Percentiles rank a stretch among this genome's conserved stretches.
phyloP scores from a whole-genome alignment of 148 eudicot species.

The Chenopodium berlandieri region DNA sequence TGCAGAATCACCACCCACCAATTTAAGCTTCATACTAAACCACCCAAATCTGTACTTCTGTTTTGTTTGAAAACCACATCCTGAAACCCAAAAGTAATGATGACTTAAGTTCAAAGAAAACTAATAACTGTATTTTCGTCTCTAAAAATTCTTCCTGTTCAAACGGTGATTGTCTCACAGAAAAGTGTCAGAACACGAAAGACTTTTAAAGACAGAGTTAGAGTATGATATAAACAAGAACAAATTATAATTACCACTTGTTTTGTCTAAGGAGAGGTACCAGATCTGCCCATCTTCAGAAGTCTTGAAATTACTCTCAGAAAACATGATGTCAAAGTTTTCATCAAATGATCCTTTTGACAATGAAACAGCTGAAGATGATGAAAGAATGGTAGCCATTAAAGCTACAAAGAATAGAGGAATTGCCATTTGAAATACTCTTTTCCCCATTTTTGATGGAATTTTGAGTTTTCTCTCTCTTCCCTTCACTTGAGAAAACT shows the following conservation, averaged over 20 bases:
- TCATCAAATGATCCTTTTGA: conserved; percentile 50
- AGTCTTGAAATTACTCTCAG: conserved; percentile 68
- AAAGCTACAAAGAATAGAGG: conserved; percentile 29
- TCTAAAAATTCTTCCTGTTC: no score
- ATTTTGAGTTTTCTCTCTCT: background rate
- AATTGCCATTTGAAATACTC: conserved; percentile 29
- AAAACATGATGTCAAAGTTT: conserved; percentile 64
- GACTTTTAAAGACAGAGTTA: no score
- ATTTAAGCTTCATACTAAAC: conserved; percentile 93
- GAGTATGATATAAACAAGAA: background rate
- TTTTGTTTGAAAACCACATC: conserved; percentile 92
- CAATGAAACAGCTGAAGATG: conserved; percentile 39
- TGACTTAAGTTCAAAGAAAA: background rate
- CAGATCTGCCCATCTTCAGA: conserved; percentile 85
- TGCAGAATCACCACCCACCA: conserved; percentile 90
- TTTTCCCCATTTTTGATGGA: conserved; percentile 19
- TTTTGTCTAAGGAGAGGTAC: conserved; percentile 64
- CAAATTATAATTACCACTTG: conserved; percentile 51
- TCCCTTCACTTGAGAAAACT: background rate
- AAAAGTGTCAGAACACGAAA: no score
- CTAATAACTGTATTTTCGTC: no score
- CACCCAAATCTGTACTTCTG: conserved; percentile 92
- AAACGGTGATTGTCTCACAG: no score
- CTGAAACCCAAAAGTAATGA: conserved; percentile 27
- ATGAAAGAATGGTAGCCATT: conserved; percentile 28